Evolutionary conservation across 2,329 filamentous ascomycete genomes (phyloP), one percentile per base, ranked within the genome.

Genomic region (Fusarium brachygibbosum): DNA sequence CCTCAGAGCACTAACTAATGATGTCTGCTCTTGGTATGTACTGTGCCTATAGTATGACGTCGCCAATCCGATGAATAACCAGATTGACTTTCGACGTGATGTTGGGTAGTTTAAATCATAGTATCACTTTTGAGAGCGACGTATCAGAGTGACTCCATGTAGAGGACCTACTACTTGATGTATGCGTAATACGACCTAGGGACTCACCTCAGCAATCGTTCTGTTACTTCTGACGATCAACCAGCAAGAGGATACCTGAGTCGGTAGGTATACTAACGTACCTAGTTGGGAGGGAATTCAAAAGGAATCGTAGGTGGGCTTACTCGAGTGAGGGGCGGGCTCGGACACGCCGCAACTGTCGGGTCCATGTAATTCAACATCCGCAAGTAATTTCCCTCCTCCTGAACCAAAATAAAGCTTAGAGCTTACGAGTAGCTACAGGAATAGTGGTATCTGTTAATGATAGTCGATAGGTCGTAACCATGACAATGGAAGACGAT

Each of bases 361-460:
- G n/a, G 48, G 23, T 34, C 21, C 40, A 68, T 32, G 42, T 64
- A 60, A 62, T 62, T 35, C 67, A 70, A 44, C 28, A 45, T 64
- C 54, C 42, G 64, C 59, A 68, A 19, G 59, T 56, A 70, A 70
- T 70, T 70, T 69, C 66, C 63, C 42, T 44, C 40, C 19, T 48
- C 51, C 61, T 63, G 52, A 40, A 31, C 50, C 31, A 48, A 32
- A 28, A 48, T 45, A 35, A 54, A 44, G 29, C 29, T 21, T 21
- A 31, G 35, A 48, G 13, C 16, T 23, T 37, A 19, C n/a, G 16
- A 37, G 23, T 17, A 23, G 14, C 16, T 19, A 17, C 23, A 38
- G 28, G 12, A 35, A 40, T 10, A 11, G 19, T 28, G 16, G 10
- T 29, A 38, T 29, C 31, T 17, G n/a, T n/a, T 23, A 9, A 34